phyloP scores from a whole-genome alignment of 441 rosid species.

The Adansonia grandidieri region DNA sequence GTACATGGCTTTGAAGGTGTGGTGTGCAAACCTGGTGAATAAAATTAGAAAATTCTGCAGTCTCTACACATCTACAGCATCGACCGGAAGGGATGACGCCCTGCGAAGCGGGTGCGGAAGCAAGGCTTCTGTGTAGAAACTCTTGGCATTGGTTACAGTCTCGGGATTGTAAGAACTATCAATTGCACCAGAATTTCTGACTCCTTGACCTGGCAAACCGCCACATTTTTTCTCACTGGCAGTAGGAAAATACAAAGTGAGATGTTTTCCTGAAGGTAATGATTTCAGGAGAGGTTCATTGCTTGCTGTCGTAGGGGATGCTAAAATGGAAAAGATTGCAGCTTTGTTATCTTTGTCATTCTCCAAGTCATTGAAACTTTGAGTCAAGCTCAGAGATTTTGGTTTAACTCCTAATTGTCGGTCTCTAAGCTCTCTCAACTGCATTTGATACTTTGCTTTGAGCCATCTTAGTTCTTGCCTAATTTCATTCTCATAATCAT shows the following conservation, averaged over 20 bases:
- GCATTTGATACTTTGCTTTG: too few species aligned
- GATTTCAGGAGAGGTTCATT: conserved; percentile 27
- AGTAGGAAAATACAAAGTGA: conserved; percentile 15
- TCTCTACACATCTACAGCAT: conserved; percentile 65
- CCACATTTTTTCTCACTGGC: conserved; percentile 31
- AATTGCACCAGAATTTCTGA: conserved; percentile 28
- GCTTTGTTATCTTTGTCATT: conserved; percentile 19
- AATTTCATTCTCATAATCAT: too few species aligned
- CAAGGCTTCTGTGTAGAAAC: conserved; percentile 42
- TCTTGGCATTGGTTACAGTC: conserved; percentile 38
- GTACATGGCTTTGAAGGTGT: too few species aligned
- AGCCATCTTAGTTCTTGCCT: too few species aligned
- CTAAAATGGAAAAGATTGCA: conserved; percentile 19
- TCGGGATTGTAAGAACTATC: conserved; percentile 35
- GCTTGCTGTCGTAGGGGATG: conserved; percentile 26
- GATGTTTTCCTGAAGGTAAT: conserved; percentile 24
- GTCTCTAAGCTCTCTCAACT: too few species aligned
- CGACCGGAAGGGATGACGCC: conserved; percentile 85
- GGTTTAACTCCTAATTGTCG: conserved; percentile 36
- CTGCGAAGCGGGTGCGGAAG: conserved; percentile 63
- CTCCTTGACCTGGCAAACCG: conserved; percentile 22
- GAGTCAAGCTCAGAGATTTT: conserved; percentile 28
- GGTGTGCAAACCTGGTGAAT: conserved; percentile 13
- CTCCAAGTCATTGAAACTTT: conserved; percentile 23
- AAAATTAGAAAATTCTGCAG: conserved; percentile 11